Evolutionary conservation across 345 rosid species (phyloP).

Genomic region (Orychophragmus violaceus): DNA sequence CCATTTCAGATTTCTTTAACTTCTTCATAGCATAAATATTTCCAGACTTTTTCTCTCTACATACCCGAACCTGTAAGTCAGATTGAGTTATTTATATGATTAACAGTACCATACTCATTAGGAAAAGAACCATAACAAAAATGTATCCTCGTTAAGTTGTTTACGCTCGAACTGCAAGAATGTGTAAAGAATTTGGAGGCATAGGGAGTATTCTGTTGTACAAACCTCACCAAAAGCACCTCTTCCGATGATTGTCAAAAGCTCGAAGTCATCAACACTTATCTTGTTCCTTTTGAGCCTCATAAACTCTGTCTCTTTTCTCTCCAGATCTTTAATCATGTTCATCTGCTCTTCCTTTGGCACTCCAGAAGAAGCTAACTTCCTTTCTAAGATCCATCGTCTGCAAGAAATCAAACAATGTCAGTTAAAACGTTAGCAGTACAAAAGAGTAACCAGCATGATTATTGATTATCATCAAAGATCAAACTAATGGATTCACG

Average conservation of each 20-base stretch:
- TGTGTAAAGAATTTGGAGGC: neutral
- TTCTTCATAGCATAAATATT: constrained; percentile 98
- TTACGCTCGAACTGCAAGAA: neutral
- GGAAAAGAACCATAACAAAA: neutral
- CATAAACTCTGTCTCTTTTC: constrained; percentile 94
- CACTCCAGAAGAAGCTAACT: constrained; percentile 79
- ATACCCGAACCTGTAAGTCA: constrained; percentile 65
- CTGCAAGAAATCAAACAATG: constrained; percentile 41
- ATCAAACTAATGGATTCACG: neutral
- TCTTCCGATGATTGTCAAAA: constrained; percentile 65
- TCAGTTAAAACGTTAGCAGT: neutral
- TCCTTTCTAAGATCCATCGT: constrained; percentile 91
- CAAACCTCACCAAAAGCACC: constrained; percentile 98
- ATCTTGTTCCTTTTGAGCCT: constrained; percentile 91
- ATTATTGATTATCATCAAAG: neutral
- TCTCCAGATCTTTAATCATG: constrained; percentile 87
- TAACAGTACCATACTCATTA: neutral
- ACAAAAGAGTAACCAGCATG: neutral
- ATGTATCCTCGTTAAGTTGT: neutral
- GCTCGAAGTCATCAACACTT: constrained; percentile 92
- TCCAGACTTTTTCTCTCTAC: constrained; percentile 94
- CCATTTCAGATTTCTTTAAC: constrained; percentile 97
- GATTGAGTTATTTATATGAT: neutral
- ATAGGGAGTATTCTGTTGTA: constrained; percentile 1
- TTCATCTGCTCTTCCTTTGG: constrained; percentile 82